Evolutionary conservation across 768 basidiomycete species (phyloP).

Genomic region (Kwoniella sp.): DNA sequence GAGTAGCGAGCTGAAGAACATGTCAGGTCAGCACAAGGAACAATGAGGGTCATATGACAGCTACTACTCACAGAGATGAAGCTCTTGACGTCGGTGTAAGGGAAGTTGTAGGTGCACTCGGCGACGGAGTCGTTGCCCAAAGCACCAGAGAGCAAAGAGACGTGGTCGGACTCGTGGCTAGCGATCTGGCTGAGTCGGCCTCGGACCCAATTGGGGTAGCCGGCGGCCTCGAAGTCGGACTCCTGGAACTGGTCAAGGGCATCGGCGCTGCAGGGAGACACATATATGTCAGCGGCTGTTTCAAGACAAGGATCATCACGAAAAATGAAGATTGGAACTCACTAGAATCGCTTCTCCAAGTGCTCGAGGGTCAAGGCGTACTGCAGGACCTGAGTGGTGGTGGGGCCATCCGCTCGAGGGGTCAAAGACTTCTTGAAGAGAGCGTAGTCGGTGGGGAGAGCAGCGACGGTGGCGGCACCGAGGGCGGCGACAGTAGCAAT

Average conservation of each 20-base stretch:
- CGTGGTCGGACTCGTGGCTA: slow-evolving; percentile 65
- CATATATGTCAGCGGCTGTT: slow-evolving; percentile 6
- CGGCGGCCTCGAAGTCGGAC: slow-evolving; percentile 61
- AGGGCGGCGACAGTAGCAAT: slow-evolving; percentile 31
- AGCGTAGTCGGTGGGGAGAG: slow-evolving; percentile 28
- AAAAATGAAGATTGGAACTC: slow-evolving; percentile 23
- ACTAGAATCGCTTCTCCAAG: slow-evolving; percentile 52
- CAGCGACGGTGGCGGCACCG: slow-evolving; percentile 23
- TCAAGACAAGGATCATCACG: too few relatives aligned
- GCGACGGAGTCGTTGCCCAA: slow-evolving; percentile 60
- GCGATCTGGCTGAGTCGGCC: slow-evolving; percentile 61
- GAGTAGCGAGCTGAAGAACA: slow-evolving; percentile 62
- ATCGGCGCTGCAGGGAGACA: slow-evolving; percentile 24
- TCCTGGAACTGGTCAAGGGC: slow-evolving; percentile 60
- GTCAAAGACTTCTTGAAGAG: slow-evolving; percentile 18
- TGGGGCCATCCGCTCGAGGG: slow-evolving; percentile 18
- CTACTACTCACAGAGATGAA: slow-evolving; percentile 56
- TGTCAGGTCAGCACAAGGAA: slow-evolving; percentile 60
- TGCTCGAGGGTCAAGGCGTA: slow-evolving; percentile 53
- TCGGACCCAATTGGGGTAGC: slow-evolving; percentile 60
- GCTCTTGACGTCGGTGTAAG: slow-evolving; percentile 2
- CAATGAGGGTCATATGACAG: neutral
- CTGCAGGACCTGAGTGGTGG: slow-evolving; percentile 43
- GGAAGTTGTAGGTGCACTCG: slow-evolving; percentile 62
- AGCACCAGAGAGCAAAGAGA: slow-evolving; percentile 61